Conservation (phyloP, 495 filamentous ascomycete genomes). For the Aspergillus kassunensis region DNA sequence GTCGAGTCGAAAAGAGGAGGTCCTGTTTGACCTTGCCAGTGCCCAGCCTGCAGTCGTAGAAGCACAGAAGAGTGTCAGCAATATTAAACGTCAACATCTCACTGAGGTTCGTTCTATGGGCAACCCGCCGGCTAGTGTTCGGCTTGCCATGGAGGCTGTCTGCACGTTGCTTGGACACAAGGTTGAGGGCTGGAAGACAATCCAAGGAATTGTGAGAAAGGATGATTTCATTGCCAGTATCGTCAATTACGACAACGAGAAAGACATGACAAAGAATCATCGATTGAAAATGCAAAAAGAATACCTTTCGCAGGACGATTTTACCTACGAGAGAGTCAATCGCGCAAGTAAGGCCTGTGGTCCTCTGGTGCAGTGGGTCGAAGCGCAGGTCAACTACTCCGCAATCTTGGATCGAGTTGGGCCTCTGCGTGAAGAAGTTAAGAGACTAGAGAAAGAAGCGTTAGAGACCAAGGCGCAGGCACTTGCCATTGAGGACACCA, state of each 20-base stretch:
- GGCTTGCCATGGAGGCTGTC: conserved; percentile 89
- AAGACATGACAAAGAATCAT: conserved; percentile 81
- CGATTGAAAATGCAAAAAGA: conserved; percentile 88
- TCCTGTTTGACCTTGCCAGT: conserved; percentile 79
- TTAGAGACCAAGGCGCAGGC: conserved; percentile 92
- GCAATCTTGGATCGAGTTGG: conserved; percentile 95
- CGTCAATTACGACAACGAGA: conserved; percentile 94
- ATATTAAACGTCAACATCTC: conserved; percentile 94
- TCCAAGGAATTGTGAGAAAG: conserved; percentile 78
- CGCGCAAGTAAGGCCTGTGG: conserved; percentile 95
- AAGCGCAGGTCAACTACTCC: conserved; percentile 95
- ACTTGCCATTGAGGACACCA: conserved; percentile 83
- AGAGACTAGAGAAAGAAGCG: conserved; percentile 78
- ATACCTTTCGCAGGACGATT: conserved; percentile 86
- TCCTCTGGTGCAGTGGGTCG: conserved; percentile 94
- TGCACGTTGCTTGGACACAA: conserved; percentile 92
- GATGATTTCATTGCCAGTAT: conserved; percentile 99
- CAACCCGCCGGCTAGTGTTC: conserved; percentile 83
- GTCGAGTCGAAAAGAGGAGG: conserved; percentile 74
- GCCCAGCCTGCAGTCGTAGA: conserved; percentile 92
- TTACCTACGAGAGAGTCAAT: conserved; percentile 92
- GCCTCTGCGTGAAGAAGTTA: conserved; percentile 86
- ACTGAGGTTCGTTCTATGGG: conserved; percentile 97
- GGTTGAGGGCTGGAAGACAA: conserved; percentile 82
- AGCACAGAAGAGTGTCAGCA: conserved; percentile 91